Evolutionary conservation across 345 rosid genomes (phyloP).

Genomic region (Melastoma malabathricum): DNA sequence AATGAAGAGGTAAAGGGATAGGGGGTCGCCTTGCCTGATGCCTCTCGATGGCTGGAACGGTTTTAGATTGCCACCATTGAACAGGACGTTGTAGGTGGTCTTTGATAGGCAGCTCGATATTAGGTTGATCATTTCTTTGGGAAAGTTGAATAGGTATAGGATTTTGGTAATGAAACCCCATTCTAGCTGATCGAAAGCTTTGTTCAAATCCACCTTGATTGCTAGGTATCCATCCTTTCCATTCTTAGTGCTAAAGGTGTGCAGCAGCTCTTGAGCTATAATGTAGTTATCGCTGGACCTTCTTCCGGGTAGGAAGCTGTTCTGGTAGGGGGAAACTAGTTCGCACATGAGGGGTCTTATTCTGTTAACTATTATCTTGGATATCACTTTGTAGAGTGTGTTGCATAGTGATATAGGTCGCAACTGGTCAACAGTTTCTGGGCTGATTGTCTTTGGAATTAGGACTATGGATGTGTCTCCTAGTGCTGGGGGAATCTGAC

Average conservation of each 20-base stretch:
- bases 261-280: background rate
- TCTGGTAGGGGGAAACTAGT: background rate
- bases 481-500: too few species aligned
- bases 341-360: background rate
- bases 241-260: background rate
- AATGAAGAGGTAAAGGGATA: background rate
- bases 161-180: background rate
- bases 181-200: background rate
- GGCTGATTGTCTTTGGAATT: background rate
- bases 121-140: too few species aligned
- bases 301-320: rapidly evolving
- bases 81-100: too few species aligned
- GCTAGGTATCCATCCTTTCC: background rate
- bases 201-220: background rate
- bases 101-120: too few species aligned
- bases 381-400: background rate
- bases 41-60: too few species aligned
- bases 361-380: background rate
- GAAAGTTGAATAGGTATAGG: too few species aligned
- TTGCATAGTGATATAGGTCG: conserved; percentile 1
- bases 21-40: background rate
- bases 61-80: too few species aligned
- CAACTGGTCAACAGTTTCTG: background rate
- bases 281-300: background rate
- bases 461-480: background rate